Evolutionary conservation across 345 rosid species (phyloP).

Genomic region (Durio zibethinus): DNA sequence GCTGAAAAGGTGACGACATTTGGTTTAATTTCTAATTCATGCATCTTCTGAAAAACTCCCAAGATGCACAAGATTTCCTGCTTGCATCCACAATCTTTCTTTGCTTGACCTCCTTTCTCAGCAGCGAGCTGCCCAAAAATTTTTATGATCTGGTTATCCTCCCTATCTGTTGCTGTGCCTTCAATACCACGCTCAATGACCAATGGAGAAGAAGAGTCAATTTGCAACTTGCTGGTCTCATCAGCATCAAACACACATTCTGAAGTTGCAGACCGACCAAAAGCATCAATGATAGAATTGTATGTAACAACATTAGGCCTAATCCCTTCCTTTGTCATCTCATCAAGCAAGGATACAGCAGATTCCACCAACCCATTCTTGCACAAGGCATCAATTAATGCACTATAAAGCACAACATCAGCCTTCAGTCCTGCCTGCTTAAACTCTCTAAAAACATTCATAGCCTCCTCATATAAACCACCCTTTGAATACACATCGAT

Average conservation of each 20-base stretch:
- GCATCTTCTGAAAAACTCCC: constrained; percentile 82
- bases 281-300: constrained; percentile 87
- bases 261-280: constrained; percentile 51
- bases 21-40: constrained; percentile 77
- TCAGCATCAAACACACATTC: constrained; percentile 36
- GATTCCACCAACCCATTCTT: constrained; percentile 80
- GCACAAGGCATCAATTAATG: constrained; percentile 87
- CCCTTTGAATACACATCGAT: constrained; percentile 89
- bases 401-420: constrained; percentile 94
- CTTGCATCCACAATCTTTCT: constrained; percentile 43
- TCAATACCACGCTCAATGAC: constrained; percentile 14
- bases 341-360: constrained; percentile 82
- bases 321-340: constrained; percentile 88
- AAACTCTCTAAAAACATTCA: constrained; percentile 71
- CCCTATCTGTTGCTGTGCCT: constrained; percentile 21
- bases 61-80: constrained; percentile 76
- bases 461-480: constrained; percentile 76
- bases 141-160: constrained; percentile 49
- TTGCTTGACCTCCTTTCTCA: constrained; percentile 48
- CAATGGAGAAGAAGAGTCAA: constrained; percentile 26
- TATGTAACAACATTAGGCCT: constrained; percentile 89
- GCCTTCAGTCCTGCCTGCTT: constrained; percentile 64
- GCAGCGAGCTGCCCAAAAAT: constrained; percentile 66
- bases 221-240: constrained; percentile 22
- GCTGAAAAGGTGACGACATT: constrained; percentile 96